These are phyloP conservation scores for Kazachstania viticola DNA, from an alignment of 805 yeast species.

Conservation along the genomic window DNA sequence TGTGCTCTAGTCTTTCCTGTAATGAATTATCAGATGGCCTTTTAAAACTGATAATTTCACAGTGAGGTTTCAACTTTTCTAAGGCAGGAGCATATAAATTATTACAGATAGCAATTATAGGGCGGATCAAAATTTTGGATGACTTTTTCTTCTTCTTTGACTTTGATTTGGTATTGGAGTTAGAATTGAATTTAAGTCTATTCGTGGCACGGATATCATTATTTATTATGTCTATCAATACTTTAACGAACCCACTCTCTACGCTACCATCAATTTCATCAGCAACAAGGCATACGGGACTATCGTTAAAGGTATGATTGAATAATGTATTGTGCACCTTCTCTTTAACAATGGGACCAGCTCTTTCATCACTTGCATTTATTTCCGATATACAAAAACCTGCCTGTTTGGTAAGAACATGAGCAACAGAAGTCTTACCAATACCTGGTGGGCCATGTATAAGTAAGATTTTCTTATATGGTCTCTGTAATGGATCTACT, in stretches of 20 bases:
- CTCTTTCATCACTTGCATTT: conserved; percentile 75
- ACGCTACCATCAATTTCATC: conserved; percentile 85
- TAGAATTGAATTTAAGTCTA: conserved; percentile 13
- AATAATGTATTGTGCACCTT: conserved; percentile 52
- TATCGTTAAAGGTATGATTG: conserved; percentile 52
- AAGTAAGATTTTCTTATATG: conserved; percentile 50
- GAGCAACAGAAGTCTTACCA: conserved; percentile 86
- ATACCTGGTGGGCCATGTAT: conserved; percentile 90
- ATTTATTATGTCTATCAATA: conserved; percentile 43
- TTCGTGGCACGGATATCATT: conserved; percentile 46
- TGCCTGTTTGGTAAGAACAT: conserved; percentile 67
- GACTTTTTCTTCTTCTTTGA: conserved; percentile 25
- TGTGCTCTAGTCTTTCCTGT: conserved; percentile 36
- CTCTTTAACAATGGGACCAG: conserved; percentile 44
- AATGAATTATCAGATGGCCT: conserved; percentile 42
- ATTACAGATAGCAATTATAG: conserved; percentile 87
- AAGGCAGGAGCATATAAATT: conserved; percentile 68
- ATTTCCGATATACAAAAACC: conserved; percentile 76
- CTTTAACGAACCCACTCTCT: conserved; percentile 51
- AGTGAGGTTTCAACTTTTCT: conserved; percentile 59
- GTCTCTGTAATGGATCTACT: conserved; percentile 45
- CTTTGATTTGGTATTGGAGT: conserved; percentile 8
- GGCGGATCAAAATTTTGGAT: conserved; percentile 48
- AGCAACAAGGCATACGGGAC: conserved; percentile 71
- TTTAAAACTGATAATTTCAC: conserved; percentile 60